Evolutionary conservation across 768 basidiomycete species (phyloP).

Genomic region (Paxillus rubicundulus): DNA sequence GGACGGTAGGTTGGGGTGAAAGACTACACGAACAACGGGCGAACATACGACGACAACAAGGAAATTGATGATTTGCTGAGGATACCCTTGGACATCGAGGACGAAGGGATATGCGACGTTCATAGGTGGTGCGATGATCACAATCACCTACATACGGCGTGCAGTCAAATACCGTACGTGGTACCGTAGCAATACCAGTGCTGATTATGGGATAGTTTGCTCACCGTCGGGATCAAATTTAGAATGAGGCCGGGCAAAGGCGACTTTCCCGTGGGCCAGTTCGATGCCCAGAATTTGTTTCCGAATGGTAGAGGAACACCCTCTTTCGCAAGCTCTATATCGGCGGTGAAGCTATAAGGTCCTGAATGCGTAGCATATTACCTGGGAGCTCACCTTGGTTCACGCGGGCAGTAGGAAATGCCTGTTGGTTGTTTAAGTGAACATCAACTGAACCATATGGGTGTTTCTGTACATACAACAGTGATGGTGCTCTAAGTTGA

Average conservation of each 20-base stretch:
- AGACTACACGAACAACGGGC: not conserved
- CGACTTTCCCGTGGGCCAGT: constrained; percentile 58
- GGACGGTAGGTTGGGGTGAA: not conserved
- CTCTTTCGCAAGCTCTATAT: constrained; percentile 62
- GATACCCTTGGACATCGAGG: constrained; percentile 50
- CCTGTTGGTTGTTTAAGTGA: constrained; percentile 31
- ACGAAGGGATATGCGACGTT: constrained; percentile 59
- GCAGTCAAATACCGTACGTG: constrained; percentile 33
- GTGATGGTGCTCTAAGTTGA: constrained; percentile 31
- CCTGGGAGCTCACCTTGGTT: constrained; percentile 49
- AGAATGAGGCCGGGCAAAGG: constrained; percentile 56
- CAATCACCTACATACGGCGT: constrained; percentile 40
- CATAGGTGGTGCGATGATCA: constrained; percentile 54
- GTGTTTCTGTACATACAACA: constrained; percentile 17
- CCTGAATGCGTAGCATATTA: no score
- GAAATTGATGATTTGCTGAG: constrained; percentile 53
- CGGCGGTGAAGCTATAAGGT: no score
- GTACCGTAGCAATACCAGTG: constrained; percentile 43
- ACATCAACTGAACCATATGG: not conserved
- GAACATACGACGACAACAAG: constrained; percentile 49
- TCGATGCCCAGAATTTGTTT: constrained; percentile 59
- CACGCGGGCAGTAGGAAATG: constrained; percentile 49
- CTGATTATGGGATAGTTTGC: constrained; percentile 1
- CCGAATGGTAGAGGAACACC: constrained; percentile 59
- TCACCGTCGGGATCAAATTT: constrained; percentile 51